phyloP scores from a whole-genome alignment of 345 rosid species.

The Luvunga scandens region DNA sequence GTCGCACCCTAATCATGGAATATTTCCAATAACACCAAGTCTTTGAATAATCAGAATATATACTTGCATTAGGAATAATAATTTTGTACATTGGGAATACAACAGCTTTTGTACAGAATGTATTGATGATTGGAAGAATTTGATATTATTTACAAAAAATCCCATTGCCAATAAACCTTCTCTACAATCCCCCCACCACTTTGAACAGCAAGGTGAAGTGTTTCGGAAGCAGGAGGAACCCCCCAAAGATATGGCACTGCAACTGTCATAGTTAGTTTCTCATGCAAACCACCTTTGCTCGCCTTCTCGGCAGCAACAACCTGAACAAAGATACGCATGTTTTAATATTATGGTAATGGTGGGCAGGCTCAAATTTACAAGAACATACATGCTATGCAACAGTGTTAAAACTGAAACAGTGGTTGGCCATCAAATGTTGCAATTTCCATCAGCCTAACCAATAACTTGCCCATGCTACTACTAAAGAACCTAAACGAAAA shows the following conservation, averaged over 20 bases:
- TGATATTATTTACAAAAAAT: conserved; percentile 53
- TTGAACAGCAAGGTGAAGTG: conserved; percentile 85
- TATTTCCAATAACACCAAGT: not conserved
- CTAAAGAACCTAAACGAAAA: not conserved
- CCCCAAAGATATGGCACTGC: conserved; percentile 98
- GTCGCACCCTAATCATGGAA: not conserved
- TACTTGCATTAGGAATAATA: conserved; percentile 1
- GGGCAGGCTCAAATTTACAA: not conserved
- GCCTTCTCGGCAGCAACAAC: conserved; percentile 80
- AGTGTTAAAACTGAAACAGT: not conserved
- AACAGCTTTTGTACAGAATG: conserved; percentile 35
- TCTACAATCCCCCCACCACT: conserved; percentile 95
- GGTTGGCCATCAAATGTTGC: not conserved
- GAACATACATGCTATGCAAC: not conserved
- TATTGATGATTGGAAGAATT: conserved; percentile 15
- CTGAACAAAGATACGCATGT: conserved; percentile 28
- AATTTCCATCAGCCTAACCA: not conserved
- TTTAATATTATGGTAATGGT: not conserved
- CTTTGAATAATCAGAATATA: not conserved
- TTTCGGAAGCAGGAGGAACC: conserved; percentile 91
- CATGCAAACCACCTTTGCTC: conserved; percentile 74
- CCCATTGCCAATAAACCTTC: conserved; percentile 92
- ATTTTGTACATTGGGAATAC: conserved; percentile 31
- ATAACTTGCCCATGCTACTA: not conserved
- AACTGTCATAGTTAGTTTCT: conserved; percentile 84